Base-by-base conservation (phyloP, 2,329 filamentous ascomycete species). In the Coniella vitis region DNA sequence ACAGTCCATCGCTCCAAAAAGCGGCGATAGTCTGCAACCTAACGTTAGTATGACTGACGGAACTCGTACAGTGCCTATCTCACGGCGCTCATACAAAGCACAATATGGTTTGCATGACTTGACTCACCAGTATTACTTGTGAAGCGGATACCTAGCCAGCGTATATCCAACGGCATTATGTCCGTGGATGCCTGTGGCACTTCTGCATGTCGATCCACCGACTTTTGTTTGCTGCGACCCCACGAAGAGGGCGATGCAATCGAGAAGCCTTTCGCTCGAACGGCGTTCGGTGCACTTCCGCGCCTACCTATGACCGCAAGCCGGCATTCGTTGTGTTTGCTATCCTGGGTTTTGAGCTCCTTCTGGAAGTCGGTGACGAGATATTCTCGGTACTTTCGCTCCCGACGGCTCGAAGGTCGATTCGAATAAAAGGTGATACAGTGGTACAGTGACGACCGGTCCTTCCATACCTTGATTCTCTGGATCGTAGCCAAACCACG, bases 401-500 rank as follows among this genome's bases (percentile, higher is more conserved):
- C 69, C 7, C 62, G 63, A 45, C 70, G 70, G 31, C 38, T 47
- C 4, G 47, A 44, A 34, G 51, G 51, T 19, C 45, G 50, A 54
- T 74, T 74, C 29, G 73, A 73, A 47, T 71, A 69, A 16, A 76
- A 61, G 8, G 70, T 72, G 29, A 76, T 52, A 21, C 68, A 73
- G 56, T 77, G 72, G 38, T 67, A 69, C 3, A 68, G 69, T 12
- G 69, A 71, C 47, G 73, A 69, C 40, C 68, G 65, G 54, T 76
- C 74, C 46, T 67, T 66, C 74, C 74, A 77, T 21, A 76, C 61
- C 60, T 76, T 76, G 53, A 76, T 65, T 45, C 74, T 63, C 59
- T 76, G 74, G 37, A 76, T 74, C 2, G 73, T 70, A 1, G 71
- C 73, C 47, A 77, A 66, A 17, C 74, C 74, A 48, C 69, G 69